Base-by-base conservation (phyloP, 2,329 filamentous ascomycete species). In the Penicillium sp. region DNA sequence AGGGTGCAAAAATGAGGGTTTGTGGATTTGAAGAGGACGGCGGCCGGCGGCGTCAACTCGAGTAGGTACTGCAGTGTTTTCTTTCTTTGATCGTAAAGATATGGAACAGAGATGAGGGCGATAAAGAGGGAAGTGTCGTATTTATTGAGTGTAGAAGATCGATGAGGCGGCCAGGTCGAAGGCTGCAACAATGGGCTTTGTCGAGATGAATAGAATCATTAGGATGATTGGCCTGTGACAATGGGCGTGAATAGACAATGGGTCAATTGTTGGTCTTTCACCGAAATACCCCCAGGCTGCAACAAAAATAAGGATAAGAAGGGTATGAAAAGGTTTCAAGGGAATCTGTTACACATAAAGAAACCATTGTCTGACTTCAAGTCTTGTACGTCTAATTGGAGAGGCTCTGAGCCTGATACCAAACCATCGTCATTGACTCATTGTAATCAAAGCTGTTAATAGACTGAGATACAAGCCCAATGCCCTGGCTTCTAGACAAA, bases 281-380 rank as follows among this genome's bases (percentile, higher is more conserved):
- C 47, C 23, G 13, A 23, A 47, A 29, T 29, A 29, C 39, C 19
- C 29, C 53, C 39, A 56, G 38, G 47, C 27, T 29, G 13, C 36
- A 19, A 36, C 42, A 19, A 25, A 33, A 49, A 56, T 29, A 45
- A 54, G 55, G 23, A 57, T n/a, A 35, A 27, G 7, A 49, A 55
- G 33, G 51, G 31, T 19, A 53, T 51, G 44, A 55, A 56, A 43
- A 5, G 21, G 10, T 48, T 36, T 36, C 48, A 47, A 47, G 31
- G 61, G 48, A 47, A 55, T 23, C 25, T 36, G 60, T 61, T 49
- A 47, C 57, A 64, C 43, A 63, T 66, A 63, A 63, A 61, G 48
- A 57, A 50, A 43, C 33, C 33, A 23, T 35, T 27, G 31, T 43
- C 42, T 33, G 23, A 49, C 25, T 29, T 23, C 49, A 42, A 53